A percentile compares a stretch with the other conserved stretches of the same genome.
Conservation (phyloP, 1,284 basidiomycete genomes). For the Heterobasidion occidentale region DNA sequence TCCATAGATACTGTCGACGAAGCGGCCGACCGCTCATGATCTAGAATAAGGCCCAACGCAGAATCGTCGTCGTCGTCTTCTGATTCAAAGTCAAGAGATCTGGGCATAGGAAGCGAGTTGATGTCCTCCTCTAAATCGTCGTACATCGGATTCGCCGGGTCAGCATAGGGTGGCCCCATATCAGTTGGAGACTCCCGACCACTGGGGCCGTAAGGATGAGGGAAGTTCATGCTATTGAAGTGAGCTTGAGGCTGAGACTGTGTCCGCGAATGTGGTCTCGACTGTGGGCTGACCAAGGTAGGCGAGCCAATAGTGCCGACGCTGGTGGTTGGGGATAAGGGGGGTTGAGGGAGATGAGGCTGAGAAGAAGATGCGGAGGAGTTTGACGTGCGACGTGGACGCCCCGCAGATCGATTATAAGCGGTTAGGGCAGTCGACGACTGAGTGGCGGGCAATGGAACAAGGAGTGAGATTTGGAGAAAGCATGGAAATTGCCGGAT, state of each 20-base stretch:
- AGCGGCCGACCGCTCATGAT: slow-evolving; percentile 39
- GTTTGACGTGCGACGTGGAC: slow-evolving; percentile 58
- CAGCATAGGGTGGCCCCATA: slow-evolving; percentile 15
- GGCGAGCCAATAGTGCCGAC: too few species aligned
- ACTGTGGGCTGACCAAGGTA: slow-evolving; percentile 1
- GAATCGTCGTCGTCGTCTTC: slow-evolving; percentile 43
- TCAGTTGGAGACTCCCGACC: background rate
- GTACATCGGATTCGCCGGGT: slow-evolving; percentile 24
- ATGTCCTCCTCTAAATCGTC: slow-evolving; percentile 25
- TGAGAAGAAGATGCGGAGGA: slow-evolving; percentile 40
- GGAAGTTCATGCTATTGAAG: slow-evolving; percentile 27
- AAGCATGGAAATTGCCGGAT: background rate
- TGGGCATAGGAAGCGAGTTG: slow-evolving; percentile 33
- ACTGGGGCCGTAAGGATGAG: slow-evolving; percentile 6
- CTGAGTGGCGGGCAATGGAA: slow-evolving; percentile 1
- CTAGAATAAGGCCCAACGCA: slow-evolving; percentile 45
- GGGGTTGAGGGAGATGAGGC: background rate
- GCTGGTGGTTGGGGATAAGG: background rate
- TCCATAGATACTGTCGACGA: slow-evolving; percentile 59
- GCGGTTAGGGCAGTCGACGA: slow-evolving; percentile 25
- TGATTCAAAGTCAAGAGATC: slow-evolving; percentile 21
- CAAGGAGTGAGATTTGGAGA: too few species aligned
- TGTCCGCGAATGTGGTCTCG: slow-evolving; percentile 9
- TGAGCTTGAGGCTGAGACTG: slow-evolving; percentile 36
- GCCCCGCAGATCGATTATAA: slow-evolving; percentile 32